These are phyloP conservation scores for Penicillium flavigenum DNA, from an alignment of 495 filamentous ascomycete genomes.

Conservation along the genomic window DNA sequence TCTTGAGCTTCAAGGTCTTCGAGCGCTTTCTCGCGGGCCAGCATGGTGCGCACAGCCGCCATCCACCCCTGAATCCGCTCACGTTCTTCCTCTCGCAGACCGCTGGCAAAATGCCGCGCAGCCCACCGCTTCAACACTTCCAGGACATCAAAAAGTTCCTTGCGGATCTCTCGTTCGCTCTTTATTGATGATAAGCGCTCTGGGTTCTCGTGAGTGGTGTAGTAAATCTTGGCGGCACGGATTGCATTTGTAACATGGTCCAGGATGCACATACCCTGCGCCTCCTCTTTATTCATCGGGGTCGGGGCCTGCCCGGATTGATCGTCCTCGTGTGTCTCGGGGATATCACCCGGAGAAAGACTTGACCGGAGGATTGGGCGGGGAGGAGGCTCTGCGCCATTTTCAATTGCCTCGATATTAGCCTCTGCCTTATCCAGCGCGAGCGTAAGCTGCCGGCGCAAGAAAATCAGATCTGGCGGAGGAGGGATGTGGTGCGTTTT, in stretches of 20 bases:
- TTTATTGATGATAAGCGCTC: constrained; percentile 81
- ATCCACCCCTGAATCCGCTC: constrained; percentile 75
- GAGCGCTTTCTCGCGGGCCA: constrained; percentile 69
- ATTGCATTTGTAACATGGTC: constrained; percentile 93
- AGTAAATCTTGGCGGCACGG: constrained; percentile 91
- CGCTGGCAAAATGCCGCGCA: constrained; percentile 79
- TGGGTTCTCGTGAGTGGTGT: constrained; percentile 80
- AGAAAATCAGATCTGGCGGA: constrained; percentile 74
- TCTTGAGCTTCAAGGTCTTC: constrained; percentile 72
- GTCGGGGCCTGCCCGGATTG: constrained; percentile 31
- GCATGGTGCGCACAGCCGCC: constrained; percentile 66
- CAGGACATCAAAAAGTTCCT: constrained; percentile 79
- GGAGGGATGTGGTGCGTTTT: constrained; percentile 82
- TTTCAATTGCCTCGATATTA: constrained; percentile 55
- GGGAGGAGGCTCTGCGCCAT: constrained; percentile 33
- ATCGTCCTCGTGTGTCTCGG: constrained; percentile 36
- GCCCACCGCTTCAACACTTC: constrained; percentile 91
- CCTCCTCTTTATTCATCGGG: constrained; percentile 70
- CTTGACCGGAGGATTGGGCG: constrained; percentile 34
- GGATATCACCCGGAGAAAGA: constrained; percentile 35
- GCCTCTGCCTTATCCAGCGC: constrained; percentile 68
- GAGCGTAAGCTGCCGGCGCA: constrained; percentile 70
- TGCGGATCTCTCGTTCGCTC: constrained; percentile 74
- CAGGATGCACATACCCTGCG: constrained; percentile 87
- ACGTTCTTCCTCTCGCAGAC: constrained; percentile 72